These are phyloP conservation scores for Skeletonema tropicum DNA, from an alignment of 108 stramenopile genomes.

Conservation along the genomic window DNA sequence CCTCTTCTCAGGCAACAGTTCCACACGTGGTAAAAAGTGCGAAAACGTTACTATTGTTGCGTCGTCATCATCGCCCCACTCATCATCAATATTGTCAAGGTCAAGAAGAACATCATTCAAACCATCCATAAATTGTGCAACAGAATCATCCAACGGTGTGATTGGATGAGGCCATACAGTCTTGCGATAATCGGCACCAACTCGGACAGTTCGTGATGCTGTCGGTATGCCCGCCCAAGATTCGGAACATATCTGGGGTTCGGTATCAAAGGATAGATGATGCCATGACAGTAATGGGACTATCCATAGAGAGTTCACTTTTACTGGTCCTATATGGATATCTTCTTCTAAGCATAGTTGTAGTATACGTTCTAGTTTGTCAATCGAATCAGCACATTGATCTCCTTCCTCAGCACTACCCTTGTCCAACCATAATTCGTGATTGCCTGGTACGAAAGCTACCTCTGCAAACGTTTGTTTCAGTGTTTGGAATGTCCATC, in stretches of 20 bases:
- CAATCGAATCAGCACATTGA: conserved; percentile 30
- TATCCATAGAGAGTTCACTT: conserved; percentile 41
- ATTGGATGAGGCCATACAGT: conserved; percentile 41
- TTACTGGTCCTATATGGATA: conserved; percentile 38
- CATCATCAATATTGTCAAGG: conserved; percentile 8
- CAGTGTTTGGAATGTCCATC: conserved; percentile 48
- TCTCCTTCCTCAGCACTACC: conserved; percentile 14
- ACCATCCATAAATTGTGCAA: conserved; percentile 37
- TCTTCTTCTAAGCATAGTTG: conserved; percentile 40
- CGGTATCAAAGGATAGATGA: conserved; percentile 45
- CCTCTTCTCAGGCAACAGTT: conserved; percentile 45
- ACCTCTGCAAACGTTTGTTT: conserved; percentile 40
- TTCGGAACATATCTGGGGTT: conserved; percentile 33
- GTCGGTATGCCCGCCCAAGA: conserved; percentile 45
- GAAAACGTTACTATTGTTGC: conserved; percentile 35
- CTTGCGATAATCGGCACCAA: conserved; percentile 42
- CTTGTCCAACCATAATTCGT: conserved; percentile 47
- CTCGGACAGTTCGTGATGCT: conserved; percentile 12
- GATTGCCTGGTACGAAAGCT: conserved; percentile 43
- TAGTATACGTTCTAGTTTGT: conserved; percentile 45
- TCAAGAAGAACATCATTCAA: conserved; percentile 47
- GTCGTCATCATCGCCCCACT: not conserved
- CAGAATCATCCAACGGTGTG: conserved; percentile 42
- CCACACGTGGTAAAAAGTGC: conserved; percentile 44
- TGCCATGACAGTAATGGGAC: conserved; percentile 46